Evolutionary conservation across 1,284 basidiomycete genomes (phyloP), one percentile per base, ranked within the genome.

Genomic region (Heterobasidion irregulare): DNA sequence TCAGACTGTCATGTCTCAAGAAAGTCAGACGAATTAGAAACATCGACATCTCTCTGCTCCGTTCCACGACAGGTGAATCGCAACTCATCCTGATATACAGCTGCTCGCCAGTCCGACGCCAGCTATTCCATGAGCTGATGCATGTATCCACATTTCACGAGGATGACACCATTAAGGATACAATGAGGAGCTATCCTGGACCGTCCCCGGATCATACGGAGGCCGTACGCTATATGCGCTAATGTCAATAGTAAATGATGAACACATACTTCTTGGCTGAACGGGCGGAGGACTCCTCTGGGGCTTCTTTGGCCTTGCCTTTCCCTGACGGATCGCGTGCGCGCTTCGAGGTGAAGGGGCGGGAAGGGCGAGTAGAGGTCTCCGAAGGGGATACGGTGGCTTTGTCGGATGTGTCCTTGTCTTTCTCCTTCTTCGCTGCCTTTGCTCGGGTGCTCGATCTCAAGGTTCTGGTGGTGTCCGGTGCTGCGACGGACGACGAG

Each of bases 381-480:
- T 68, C 68, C 61, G 68, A 60, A 57, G 56, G 55, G n/a, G 71
- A 62, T 60, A 65, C 61, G 46, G 68, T 65, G 71, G 60, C 68
- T 63, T 71, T 71, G 61, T 76, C 76, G 66, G 68, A 68, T 50
- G 68, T 69, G 60, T 68, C 67, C 58, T 62, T 65, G 56, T 75
- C 73, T 64, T 69, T 72, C 60, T 69, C 71, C 63, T 63, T 79
- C 67, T 80, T 87, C 56, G 86, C 85, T 59, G 87, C 83, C 70
- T 84, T 86, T 45, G 88, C 83, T 74, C 88, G 78, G 62, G 86
- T 83, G 70, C 85, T 88, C 47, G 79, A 84, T 66, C 86, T 82
- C 64, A 84, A 71, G 63, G 76, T 72, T 69, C 77, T 80, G 66
- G 72, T 34, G 51, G 56, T 46, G 44, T 66, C 62, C 58, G 68